A percentile compares a stretch with the other conserved stretches of the same genome.
These are phyloP conservation scores for Hanseniaspora uvarum DNA, from an alignment of 1,139 yeast species.

Conservation along the genomic window DNA sequence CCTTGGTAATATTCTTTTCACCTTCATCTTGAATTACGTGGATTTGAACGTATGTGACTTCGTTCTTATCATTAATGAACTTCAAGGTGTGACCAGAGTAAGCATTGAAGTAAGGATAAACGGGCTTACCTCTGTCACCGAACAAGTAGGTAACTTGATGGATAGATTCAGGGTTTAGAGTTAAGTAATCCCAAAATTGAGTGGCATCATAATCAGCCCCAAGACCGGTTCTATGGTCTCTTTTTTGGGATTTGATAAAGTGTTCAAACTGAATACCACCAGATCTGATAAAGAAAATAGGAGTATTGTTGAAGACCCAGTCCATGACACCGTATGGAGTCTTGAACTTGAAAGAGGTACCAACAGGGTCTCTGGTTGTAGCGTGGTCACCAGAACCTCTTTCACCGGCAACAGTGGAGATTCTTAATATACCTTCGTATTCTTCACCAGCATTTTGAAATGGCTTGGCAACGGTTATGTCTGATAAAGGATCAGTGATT, in stretches of 20 bases:
- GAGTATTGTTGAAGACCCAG: slow-evolving; percentile 55
- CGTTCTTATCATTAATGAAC: slow-evolving; percentile 55
- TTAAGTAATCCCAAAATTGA: slow-evolving; percentile 60
- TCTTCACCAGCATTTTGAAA: slow-evolving; percentile 65
- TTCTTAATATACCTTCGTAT: slow-evolving; percentile 56
- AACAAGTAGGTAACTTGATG: slow-evolving; percentile 58
- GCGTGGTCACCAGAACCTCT: slow-evolving; percentile 42
- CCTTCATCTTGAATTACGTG: slow-evolving; percentile 58
- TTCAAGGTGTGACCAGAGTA: slow-evolving; percentile 71
- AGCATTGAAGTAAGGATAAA: slow-evolving; percentile 55
- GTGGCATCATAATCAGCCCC: slow-evolving; percentile 39
- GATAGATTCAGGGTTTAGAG: slow-evolving; percentile 51
- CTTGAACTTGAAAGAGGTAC: slow-evolving; percentile 46
- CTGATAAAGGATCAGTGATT: slow-evolving; percentile 72
- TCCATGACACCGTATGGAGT: slow-evolving; percentile 53
- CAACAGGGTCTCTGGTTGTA: slow-evolving; percentile 51
- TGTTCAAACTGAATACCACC: slow-evolving; percentile 72
- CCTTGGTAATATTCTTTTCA: slow-evolving; percentile 40
- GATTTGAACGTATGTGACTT: slow-evolving; percentile 56
- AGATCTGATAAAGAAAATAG: slow-evolving; percentile 53
- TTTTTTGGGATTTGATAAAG: slow-evolving; percentile 81
- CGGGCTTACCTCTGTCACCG: slow-evolving; percentile 67
- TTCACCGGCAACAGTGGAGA: slow-evolving; percentile 55
- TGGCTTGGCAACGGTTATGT: slow-evolving; percentile 60
- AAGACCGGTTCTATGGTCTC: slow-evolving; percentile 46